These are phyloP conservation scores for Dactylellina haptotyla DNA, from an alignment of 2,329 filamentous ascomycete genomes.

Conservation along the genomic window DNA sequence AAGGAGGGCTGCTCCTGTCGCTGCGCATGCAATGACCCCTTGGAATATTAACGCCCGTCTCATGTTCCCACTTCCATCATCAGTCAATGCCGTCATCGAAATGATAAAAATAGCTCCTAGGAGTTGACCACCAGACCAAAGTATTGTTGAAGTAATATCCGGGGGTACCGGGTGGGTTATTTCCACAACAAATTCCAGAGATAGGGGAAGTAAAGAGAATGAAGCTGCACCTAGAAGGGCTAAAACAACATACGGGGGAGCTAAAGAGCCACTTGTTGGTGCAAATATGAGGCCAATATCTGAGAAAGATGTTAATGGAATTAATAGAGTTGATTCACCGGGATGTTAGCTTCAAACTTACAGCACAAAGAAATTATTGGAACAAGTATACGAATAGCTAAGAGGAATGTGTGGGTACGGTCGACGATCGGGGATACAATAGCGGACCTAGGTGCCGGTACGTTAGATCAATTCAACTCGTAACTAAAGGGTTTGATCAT, in stretches of 20 bases:
- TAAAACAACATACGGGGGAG: conserved; percentile 78
- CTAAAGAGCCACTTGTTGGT: conserved; percentile 70
- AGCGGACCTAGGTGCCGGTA: conserved; percentile 68
- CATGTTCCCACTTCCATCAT: conserved; percentile 76
- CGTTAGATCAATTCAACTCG: not conserved
- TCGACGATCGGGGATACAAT: conserved; percentile 84
- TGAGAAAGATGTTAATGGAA: not conserved
- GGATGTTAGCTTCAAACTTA: conserved; percentile 1
- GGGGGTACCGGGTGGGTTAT: conserved; percentile 86
- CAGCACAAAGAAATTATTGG: conserved; percentile 77
- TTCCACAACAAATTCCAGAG: conserved; percentile 86
- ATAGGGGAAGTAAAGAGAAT: conserved; percentile 84
- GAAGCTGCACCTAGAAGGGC: conserved; percentile 79
- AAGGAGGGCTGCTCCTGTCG: conserved; percentile 21
- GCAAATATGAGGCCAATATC: conserved; percentile 84
- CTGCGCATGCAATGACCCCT: conserved; percentile 69
- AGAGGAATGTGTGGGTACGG: conserved; percentile 80
- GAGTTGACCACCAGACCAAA: conserved; percentile 87
- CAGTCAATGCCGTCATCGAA: conserved; percentile 78
- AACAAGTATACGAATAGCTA: conserved; percentile 76
- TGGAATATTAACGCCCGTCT: conserved; percentile 79
- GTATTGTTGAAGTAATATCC: conserved; percentile 82
- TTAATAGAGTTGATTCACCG: not conserved
- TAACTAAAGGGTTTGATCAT: conserved; percentile 1
- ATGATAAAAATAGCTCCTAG: conserved; percentile 87